Evolutionary conservation across 2,329 filamentous ascomycete genomes (phyloP).

Genomic region (Calonectria crousiana): DNA sequence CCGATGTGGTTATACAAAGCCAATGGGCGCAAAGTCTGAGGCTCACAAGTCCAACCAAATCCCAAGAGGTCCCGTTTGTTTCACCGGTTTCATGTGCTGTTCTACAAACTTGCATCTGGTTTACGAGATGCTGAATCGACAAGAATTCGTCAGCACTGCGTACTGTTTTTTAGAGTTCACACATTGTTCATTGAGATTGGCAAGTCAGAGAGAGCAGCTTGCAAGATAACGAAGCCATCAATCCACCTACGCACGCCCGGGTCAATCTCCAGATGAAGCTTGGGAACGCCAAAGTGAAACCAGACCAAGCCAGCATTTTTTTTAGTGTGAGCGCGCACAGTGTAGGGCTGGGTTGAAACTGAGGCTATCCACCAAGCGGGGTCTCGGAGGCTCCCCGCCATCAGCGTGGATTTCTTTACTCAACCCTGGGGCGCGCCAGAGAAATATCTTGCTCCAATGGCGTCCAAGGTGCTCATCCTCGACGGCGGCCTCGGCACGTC

Average conservation of each 20-base stretch:
- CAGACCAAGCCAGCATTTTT: neutral
- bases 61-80: neutral
- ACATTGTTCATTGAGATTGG: neutral
- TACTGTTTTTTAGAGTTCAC: neutral
- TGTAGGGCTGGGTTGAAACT: neutral
- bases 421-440: neutral
- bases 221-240: neutral
- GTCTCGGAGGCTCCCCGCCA: slow-evolving; percentile 20
- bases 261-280: too few species aligned
- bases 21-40: neutral
- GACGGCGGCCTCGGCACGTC: slow-evolving; percentile 78
- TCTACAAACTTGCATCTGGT: neutral
- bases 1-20: neutral
- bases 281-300: neutral
- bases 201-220: neutral
- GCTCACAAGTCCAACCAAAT: neutral
- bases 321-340: neutral
- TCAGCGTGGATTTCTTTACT: slow-evolving; percentile 1
- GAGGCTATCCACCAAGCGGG: slow-evolving; percentile 21
- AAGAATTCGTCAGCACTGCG: neutral
- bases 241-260: neutral
- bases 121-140: neutral
- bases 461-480: slow-evolving; percentile 61
- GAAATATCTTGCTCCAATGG: slow-evolving; percentile 29
- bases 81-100: neutral